Conservation (phyloP, 2,329 filamentous ascomycete species). For the Arthroderma uncinatum region DNA sequence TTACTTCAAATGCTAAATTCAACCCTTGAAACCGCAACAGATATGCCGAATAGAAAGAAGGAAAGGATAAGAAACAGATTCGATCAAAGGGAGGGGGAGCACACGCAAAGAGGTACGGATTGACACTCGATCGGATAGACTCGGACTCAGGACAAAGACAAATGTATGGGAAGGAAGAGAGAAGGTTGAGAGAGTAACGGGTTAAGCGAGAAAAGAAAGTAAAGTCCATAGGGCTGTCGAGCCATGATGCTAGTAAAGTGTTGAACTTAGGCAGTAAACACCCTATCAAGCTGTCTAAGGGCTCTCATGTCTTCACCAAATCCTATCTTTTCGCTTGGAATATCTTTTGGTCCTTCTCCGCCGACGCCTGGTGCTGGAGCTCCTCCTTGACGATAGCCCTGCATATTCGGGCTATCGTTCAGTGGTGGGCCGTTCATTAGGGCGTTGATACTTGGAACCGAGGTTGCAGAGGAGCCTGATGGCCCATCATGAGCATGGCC, state of each 20-base stretch:
- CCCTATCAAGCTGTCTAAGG: constrained; percentile 52
- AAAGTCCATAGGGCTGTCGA: background rate
- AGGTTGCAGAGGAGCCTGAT: constrained; percentile 24
- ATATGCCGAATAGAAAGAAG: background rate
- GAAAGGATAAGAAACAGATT: background rate
- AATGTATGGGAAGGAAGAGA: background rate
- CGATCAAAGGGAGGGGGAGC: background rate
- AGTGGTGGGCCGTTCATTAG: constrained; percentile 31
- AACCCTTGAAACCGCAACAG: constrained; percentile 1
- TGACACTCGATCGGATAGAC: background rate
- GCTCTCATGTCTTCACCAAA: constrained; percentile 55
- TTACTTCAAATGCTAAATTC: constrained; percentile 3
- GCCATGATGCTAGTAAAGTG: background rate
- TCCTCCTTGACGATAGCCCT: constrained; percentile 1
- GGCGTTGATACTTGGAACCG: constrained; percentile 45
- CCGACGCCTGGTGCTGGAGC: background rate
- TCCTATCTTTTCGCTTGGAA: constrained; percentile 46
- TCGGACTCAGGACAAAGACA: background rate
- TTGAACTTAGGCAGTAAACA: constrained; percentile 30
- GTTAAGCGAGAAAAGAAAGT: background rate
- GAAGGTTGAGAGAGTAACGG: background rate
- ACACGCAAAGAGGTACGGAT: background rate
- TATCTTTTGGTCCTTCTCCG: constrained; percentile 39
- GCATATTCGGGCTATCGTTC: constrained; percentile 14
- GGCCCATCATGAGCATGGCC: background rate